Percentiles rank a stretch among this genome's conserved stretches.
phyloP scores from a whole-genome alignment of 768 basidiomycete species.

The Phylloporus sp. region DNA sequence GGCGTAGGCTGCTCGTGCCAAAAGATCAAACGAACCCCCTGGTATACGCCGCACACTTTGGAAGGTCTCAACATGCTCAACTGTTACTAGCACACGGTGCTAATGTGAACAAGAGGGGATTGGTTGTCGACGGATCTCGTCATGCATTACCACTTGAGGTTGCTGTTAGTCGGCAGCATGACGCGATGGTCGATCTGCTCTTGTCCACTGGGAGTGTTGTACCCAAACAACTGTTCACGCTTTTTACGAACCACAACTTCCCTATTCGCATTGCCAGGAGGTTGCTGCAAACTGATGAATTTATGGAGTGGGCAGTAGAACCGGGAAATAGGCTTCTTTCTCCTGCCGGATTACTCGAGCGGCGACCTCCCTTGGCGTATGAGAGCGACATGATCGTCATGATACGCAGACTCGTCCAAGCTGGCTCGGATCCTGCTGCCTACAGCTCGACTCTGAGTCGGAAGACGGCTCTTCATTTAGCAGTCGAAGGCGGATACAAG shows the following conservation, averaged over 20 bases:
- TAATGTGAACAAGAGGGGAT: constrained; percentile 3
- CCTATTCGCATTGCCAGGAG: constrained; percentile 2
- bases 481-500: constrained; percentile 1
- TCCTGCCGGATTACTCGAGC: not conserved
- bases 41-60: constrained; percentile 10
- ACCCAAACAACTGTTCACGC: not conserved
- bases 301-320: constrained; percentile 7
- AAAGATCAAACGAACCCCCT: constrained; percentile 6
- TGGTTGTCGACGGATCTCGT: not conserved
- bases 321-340: not conserved
- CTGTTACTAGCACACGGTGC: not conserved
- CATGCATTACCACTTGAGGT: constrained; percentile 5
- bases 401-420: constrained; percentile 7
- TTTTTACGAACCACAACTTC: not conserved
- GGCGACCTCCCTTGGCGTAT: not conserved
- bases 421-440: not conserved
- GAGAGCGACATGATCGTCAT: constrained; percentile 6
- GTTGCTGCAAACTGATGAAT: constrained; percentile 6
- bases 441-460: not conserved
- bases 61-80: constrained; percentile 1
- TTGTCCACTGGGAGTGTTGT: constrained; percentile 1
- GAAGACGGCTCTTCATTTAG: constrained; percentile 1
- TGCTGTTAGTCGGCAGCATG: constrained; percentile 3
- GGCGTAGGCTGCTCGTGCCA: not conserved
- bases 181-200: not conserved